Percentiles rank a stretch among this genome's conserved stretches.
These are phyloP conservation scores for Apiospora rasikravindrae DNA, from an alignment of 2,329 filamentous ascomycete genomes.

Conservation along the genomic window DNA sequence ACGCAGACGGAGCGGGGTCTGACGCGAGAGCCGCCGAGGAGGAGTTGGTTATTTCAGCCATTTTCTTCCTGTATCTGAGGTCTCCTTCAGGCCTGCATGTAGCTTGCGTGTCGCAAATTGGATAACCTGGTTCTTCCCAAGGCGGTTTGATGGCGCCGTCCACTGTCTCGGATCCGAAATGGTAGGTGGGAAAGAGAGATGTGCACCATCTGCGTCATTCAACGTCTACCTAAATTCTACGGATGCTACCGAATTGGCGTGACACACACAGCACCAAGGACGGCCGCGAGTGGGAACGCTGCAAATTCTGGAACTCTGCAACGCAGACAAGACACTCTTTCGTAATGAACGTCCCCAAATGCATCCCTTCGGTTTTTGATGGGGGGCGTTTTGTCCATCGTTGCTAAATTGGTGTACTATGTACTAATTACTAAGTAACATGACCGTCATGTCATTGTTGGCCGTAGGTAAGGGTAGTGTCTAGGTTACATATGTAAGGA, in stretches of 20 bases:
- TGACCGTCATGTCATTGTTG: no score
- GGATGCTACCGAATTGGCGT: slow-evolving; percentile 6
- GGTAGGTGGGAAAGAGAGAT: background rate
- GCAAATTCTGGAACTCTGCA: no score
- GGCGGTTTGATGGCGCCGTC: background rate
- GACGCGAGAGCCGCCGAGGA: background rate
- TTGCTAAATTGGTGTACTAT: no score
- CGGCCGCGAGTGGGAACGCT: background rate
- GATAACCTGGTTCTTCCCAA: background rate
- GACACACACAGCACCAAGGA: background rate
- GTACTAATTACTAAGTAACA: no score
- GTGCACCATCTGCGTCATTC: background rate
- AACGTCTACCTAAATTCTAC: background rate
- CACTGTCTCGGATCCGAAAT: background rate
- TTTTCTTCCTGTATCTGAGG: background rate
- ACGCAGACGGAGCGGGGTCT: slow-evolving; percentile 1
- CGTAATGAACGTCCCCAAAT: no score
- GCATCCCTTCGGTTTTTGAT: no score
- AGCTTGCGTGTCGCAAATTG: background rate
- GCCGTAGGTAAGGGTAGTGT: no score
- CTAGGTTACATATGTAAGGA: no score
- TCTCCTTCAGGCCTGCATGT: background rate
- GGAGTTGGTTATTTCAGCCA: background rate
- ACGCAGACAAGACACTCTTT: no score
- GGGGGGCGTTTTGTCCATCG: no score